These are phyloP conservation scores for Neopestalotiopsis clavispora DNA, from an alignment of 2,329 filamentous ascomycete species.

Conservation along the genomic window DNA sequence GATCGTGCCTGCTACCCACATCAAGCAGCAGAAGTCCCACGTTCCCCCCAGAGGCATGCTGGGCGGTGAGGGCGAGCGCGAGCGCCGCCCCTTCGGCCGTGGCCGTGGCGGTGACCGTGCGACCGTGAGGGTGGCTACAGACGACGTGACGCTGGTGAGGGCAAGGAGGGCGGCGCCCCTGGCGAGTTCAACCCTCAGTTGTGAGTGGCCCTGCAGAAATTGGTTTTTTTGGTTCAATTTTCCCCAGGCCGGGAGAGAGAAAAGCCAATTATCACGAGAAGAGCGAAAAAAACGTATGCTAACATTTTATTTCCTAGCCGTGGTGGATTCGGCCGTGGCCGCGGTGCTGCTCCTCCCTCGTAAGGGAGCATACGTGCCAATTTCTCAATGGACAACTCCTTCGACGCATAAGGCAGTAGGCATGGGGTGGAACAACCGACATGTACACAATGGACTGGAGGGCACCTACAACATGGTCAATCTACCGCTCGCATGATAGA, in stretches of 20 bases:
- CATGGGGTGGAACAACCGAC: constrained; percentile 26
- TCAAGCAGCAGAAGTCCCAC: constrained; percentile 99
- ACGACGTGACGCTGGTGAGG: constrained; percentile 83
- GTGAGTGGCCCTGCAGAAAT: constrained; percentile 53
- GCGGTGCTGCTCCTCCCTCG: constrained; percentile 75
- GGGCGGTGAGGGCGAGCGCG: constrained; percentile 79
- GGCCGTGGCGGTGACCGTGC: constrained; percentile 69
- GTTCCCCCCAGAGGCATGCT: constrained; percentile 99
- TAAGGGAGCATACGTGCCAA: constrained; percentile 52
- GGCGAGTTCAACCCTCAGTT: constrained; percentile 93
- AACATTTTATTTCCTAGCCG: constrained; percentile 59
- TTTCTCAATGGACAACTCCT: constrained; percentile 43
- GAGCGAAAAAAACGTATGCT: constrained; percentile 31
- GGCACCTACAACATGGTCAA: constrained; percentile 50
- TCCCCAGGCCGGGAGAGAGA: not conserved
- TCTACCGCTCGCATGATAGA: constrained; percentile 53
- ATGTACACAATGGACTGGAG: constrained; percentile 44
- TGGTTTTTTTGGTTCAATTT: not conserved
- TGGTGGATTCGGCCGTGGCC: constrained; percentile 88
- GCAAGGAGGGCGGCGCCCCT: constrained; percentile 91
- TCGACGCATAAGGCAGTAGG: constrained; percentile 36
- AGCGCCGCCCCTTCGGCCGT: constrained; percentile 83
- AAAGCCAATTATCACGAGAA: constrained; percentile 15
- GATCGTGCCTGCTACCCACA: constrained; percentile 99
- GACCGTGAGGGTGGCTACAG: constrained; percentile 79